Evolutionary conservation across 768 basidiomycete genomes (phyloP).

Genomic region (Coprinopsis sp.): DNA sequence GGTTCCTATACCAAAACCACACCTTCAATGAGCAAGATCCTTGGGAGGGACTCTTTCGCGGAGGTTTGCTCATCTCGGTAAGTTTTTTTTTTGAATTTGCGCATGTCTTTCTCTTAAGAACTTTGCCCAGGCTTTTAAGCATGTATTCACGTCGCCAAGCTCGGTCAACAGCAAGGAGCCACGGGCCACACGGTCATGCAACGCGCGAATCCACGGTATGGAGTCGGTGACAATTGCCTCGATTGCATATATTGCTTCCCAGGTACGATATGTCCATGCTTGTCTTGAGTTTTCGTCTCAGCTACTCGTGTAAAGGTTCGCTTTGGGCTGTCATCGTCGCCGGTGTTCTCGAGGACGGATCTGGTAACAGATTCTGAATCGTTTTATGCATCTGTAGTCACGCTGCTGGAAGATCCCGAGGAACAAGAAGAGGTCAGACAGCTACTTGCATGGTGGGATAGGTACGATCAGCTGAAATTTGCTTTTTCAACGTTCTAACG

Average conservation of each 20-base stretch:
- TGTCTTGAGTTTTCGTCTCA: background rate
- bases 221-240: background rate
- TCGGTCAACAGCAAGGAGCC: background rate
- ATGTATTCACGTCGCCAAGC: background rate
- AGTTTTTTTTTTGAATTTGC: background rate
- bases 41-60: background rate
- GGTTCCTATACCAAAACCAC: background rate
- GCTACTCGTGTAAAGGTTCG: background rate
- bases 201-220: conserved; percentile 1
- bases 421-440: background rate
- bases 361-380: background rate
- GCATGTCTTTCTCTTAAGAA: background rate
- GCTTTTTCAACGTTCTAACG: background rate
- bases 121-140: background rate
- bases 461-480: background rate
- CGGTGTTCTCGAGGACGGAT: background rate
- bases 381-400: background rate
- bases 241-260: conserved; percentile 1
- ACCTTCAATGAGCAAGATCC: background rate
- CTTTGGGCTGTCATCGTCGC: background rate
- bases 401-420: background rate
- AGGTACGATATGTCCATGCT: background rate
- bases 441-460: background rate
- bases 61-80: background rate
- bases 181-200: background rate